phyloP scores from a whole-genome alignment of 768 basidiomycete genomes.

The Amanita rimosa region DNA sequence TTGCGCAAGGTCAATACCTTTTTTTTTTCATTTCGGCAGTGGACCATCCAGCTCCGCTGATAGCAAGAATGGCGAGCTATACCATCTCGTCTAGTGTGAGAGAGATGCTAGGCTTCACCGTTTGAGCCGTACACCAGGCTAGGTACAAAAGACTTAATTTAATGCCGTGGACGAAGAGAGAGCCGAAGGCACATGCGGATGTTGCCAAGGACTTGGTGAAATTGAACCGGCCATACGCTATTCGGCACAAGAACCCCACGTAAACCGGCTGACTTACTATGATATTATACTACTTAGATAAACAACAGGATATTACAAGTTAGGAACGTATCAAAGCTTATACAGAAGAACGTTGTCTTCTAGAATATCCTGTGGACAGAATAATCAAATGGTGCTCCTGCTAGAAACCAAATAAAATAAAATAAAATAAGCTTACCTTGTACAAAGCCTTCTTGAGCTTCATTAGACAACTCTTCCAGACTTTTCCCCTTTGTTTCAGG shows the following conservation, averaged over 20 bases:
- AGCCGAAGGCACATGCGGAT: constrained; percentile 51
- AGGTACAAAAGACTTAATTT: no score
- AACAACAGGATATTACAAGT: not conserved
- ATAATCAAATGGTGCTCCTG: not conserved
- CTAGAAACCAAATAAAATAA: no score
- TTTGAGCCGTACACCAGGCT: constrained; percentile 59
- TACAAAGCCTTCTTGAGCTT: constrained; percentile 55
- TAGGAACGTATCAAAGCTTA: not conserved
- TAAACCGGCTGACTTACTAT: no score
- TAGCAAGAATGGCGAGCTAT: constrained; percentile 52
- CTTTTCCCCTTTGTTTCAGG: constrained; percentile 64
- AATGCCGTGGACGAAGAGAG: no score
- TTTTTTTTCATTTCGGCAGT: constrained; percentile 59
- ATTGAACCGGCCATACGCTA: no score
- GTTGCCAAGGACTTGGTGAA: no score
- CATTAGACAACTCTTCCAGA: constrained; percentile 67
- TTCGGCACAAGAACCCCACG: no score
- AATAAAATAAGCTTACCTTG: constrained; percentile 15
- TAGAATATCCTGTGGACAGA: constrained; percentile 2
- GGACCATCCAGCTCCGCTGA: constrained; percentile 78
- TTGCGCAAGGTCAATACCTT: no score
- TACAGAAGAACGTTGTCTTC: constrained; percentile 8
- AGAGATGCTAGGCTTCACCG: constrained; percentile 66
- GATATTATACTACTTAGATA: no score
- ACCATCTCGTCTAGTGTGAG: constrained; percentile 64